A percentile compares a stretch with the other conserved stretches of the same genome.
Conservation (phyloP, 331 rosid species). For the Spiraea crenata region DNA sequence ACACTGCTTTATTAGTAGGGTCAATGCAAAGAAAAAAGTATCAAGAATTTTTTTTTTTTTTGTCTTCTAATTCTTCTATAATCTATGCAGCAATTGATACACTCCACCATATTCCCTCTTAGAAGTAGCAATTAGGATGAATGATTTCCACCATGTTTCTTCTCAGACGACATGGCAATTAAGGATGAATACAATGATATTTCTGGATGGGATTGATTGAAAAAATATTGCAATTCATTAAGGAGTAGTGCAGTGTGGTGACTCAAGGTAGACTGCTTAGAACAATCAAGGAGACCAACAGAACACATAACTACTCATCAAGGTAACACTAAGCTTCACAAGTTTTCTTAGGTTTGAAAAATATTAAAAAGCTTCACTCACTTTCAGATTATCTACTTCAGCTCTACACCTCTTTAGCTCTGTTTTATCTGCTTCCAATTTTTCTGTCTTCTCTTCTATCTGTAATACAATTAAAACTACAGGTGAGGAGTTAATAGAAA, state of each 20-base stretch:
- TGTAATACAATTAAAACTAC: conserved; percentile 32
- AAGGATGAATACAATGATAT: not conserved
- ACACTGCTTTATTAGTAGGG: not conserved
- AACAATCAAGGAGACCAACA: not conserved
- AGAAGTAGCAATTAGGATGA: no score
- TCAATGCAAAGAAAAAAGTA: not conserved
- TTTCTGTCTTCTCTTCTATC: conserved; percentile 62
- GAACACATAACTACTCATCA: conserved; percentile 1
- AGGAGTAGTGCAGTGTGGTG: conserved; percentile 2
- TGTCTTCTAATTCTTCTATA: no score
- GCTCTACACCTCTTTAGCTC: conserved; percentile 48
- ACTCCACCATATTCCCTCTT: no score
- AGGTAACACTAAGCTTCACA: conserved; percentile 24
- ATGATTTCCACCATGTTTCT: not conserved
- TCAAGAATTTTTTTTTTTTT: not conserved
- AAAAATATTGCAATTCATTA: not conserved
- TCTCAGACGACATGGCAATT: not conserved
- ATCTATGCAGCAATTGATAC: no score
- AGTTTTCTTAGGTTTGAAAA: conserved; percentile 50
- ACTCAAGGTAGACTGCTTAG: not conserved
- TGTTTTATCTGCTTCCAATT: conserved; percentile 61
- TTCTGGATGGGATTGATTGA: not conserved
- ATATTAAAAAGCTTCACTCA: conserved; percentile 18
- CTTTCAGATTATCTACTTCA: conserved; percentile 62
- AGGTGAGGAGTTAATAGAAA: conserved; percentile 9